phyloP scores from a whole-genome alignment of 2,329 filamentous ascomycete species.

The Pestalotiopsis sp. region DNA sequence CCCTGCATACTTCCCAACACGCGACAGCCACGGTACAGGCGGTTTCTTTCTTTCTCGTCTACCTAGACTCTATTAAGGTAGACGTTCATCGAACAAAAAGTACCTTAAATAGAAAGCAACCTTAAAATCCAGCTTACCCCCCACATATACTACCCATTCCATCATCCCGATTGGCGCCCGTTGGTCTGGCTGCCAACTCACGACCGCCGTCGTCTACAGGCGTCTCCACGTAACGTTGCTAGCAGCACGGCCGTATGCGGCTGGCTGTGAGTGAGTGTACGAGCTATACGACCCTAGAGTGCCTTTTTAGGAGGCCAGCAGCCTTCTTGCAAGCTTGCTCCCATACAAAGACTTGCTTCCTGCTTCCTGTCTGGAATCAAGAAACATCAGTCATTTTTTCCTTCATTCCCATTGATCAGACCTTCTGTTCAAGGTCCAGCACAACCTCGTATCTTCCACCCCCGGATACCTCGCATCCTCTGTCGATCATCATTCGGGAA shows the following conservation, averaged over 20 bases:
- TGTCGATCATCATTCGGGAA: constrained; percentile 4
- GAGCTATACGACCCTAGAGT: not conserved
- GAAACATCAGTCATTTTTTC: not conserved
- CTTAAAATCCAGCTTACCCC: constrained; percentile 9
- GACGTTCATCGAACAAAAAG: not conserved
- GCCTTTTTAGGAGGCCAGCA: too few relatives aligned
- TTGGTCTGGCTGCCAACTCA: not conserved
- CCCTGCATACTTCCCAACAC: not conserved
- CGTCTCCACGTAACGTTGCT: constrained; percentile 8
- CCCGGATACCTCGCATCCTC: not conserved
- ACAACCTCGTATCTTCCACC: not conserved
- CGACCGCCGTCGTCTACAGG: not conserved
- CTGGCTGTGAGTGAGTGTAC: not conserved
- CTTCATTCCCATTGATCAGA: not conserved
- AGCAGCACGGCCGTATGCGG: not conserved
- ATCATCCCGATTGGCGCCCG: not conserved
- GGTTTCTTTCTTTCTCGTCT: not conserved
- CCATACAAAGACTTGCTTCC: not conserved
- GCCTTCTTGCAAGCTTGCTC: not conserved
- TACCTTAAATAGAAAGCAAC: constrained; percentile 6
- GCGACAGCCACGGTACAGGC: not conserved
- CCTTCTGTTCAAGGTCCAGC: not conserved
- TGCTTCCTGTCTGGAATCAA: not conserved
- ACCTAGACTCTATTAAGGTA: not conserved
- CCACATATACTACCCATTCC: not conserved